Conservation (phyloP, 2,329 filamentous ascomycete genomes). For the Byssothecium circinans region DNA sequence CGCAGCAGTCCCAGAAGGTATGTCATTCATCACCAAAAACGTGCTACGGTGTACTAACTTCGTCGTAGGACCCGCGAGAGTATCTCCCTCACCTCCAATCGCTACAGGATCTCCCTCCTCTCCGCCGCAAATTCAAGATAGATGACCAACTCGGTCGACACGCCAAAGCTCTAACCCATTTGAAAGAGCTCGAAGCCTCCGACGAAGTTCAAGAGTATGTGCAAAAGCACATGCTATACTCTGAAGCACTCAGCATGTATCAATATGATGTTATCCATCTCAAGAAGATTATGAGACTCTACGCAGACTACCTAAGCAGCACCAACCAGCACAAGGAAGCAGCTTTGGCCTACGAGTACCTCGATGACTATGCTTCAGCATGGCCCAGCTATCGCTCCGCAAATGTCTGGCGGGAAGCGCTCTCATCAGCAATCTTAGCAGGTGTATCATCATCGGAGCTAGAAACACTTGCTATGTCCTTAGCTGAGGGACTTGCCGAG, state of each 20-base stretch:
- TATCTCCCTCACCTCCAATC: slow-evolving; percentile 93
- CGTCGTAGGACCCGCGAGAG: slow-evolving; percentile 74
- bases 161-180: slow-evolving; percentile 74
- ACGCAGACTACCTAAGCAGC: slow-evolving; percentile 75
- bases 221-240: slow-evolving; percentile 77
- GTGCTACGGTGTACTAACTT: neutral
- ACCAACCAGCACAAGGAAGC: slow-evolving; percentile 82
- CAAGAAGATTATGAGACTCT: slow-evolving; percentile 70
- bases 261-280: slow-evolving; percentile 75
- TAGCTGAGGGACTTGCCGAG: slow-evolving; percentile 80
- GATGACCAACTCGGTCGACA: slow-evolving; percentile 82
- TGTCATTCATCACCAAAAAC: neutral
- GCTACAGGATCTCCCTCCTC: slow-evolving; percentile 71
- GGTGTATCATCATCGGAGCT: slow-evolving; percentile 61
- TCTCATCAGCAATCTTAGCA: slow-evolving; percentile 74
- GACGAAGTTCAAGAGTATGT: slow-evolving; percentile 78
- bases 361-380: slow-evolving; percentile 72
- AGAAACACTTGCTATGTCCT: slow-evolving; percentile 66
- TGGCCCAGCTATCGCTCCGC: slow-evolving; percentile 82
- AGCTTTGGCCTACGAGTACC: slow-evolving; percentile 86
- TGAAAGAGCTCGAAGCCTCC: slow-evolving; percentile 73
- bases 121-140: slow-evolving; percentile 78
- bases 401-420: slow-evolving; percentile 87
- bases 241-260: slow-evolving; percentile 75
- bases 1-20: slow-evolving; percentile 88